Evolutionary conservation across 371 early-diverging fungal species (phyloP).

Genomic region (Rhizopus sp.): DNA sequence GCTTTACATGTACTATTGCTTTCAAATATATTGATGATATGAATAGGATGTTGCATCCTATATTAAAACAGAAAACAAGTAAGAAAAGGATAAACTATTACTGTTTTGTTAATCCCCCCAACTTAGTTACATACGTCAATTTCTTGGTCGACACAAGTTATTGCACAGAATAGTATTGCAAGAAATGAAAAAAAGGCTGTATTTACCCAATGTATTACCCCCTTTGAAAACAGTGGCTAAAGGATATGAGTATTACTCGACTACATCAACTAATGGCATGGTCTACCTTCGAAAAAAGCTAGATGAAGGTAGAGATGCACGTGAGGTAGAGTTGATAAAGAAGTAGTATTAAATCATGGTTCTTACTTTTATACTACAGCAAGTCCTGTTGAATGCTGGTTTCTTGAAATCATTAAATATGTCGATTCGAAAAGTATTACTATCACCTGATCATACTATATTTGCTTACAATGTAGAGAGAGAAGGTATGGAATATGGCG

Average conservation of each 20-base stretch:
- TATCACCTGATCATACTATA: constrained; percentile 61
- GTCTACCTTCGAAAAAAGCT: constrained; percentile 58
- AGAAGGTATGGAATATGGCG: constrained; percentile 69
- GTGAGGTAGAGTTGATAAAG: constrained; percentile 39
- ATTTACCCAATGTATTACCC: constrained; percentile 43
- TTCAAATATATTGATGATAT: not conserved
- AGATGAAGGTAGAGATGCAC: constrained; percentile 40
- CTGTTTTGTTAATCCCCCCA: not conserved
- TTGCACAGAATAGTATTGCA: constrained; percentile 36
- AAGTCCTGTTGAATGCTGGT: constrained; percentile 60
- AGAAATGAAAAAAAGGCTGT: constrained; percentile 61
- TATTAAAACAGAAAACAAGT: constrained; percentile 63
- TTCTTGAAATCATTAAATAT: constrained; percentile 55
- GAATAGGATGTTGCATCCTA: constrained; percentile 48
- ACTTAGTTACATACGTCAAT: constrained; percentile 29
- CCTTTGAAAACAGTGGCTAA: constrained; percentile 56
- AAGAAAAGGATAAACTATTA: constrained; percentile 10
- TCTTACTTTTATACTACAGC: constrained; percentile 23
- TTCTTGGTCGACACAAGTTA: constrained; percentile 34
- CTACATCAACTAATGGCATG: constrained; percentile 58
- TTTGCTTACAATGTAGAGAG: constrained; percentile 64
- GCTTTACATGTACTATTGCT: not conserved
- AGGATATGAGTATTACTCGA: constrained; percentile 67
- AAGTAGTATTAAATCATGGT: not conserved
- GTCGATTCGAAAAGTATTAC: constrained; percentile 57